Conservation (phyloP, 805 yeast genomes). For the Sungouiella thailandica region DNA sequence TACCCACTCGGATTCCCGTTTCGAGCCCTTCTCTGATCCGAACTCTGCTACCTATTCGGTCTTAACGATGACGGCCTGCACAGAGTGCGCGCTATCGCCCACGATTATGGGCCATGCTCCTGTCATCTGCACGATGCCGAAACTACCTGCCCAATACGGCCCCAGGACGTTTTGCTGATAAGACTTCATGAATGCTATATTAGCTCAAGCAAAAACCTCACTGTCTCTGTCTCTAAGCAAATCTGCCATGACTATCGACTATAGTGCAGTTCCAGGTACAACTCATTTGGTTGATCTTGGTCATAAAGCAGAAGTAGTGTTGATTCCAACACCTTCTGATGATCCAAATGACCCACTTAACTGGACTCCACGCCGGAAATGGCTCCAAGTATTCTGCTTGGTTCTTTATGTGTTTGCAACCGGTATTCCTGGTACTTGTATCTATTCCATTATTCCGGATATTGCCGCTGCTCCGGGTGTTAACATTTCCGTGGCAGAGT, state of each 20-base stretch:
- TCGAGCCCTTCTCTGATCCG: too few relatives aligned
- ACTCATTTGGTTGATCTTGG: conserved; percentile 44
- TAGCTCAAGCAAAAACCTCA: too few relatives aligned
- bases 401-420: conserved; percentile 31
- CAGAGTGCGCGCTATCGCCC: too few relatives aligned
- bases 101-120: too few relatives aligned
- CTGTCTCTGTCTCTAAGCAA: too few relatives aligned
- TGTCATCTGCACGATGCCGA: too few relatives aligned
- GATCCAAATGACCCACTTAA: conserved; percentile 69
- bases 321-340: conserved; percentile 62
- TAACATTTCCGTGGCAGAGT: conserved; percentile 10
- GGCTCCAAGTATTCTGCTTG: conserved; percentile 40
- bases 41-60: too few relatives aligned
- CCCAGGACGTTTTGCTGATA: too few relatives aligned
- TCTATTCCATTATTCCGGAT: conserved; percentile 12
- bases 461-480: conserved; percentile 12
- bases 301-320: conserved; percentile 39
- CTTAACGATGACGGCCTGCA: too few relatives aligned
- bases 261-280: conserved; percentile 43
- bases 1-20: too few relatives aligned
- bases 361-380: conserved; percentile 51
- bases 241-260: conserved; percentile 8
- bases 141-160: too few relatives aligned
- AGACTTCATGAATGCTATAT: too few relatives aligned
- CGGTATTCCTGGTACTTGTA: conserved; percentile 25